A percentile compares a stretch with the other conserved stretches of the same genome.
phyloP scores from a whole-genome alignment of 208 protist species.

The Crithidia expoeki region DNA sequence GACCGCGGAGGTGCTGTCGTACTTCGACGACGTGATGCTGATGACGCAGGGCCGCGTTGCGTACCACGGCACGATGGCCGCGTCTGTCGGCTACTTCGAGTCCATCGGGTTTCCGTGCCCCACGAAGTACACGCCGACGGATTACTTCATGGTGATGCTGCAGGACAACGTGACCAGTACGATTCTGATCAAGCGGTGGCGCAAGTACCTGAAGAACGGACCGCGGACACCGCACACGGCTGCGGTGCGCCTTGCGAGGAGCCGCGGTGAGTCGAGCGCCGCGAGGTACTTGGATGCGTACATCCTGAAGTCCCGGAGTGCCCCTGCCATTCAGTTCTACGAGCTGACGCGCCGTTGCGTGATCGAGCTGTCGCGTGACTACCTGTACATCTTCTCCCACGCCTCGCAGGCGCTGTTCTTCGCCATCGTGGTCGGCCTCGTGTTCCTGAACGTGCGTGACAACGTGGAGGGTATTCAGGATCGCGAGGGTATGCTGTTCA shows the following conservation, averaged over 20 bases:
- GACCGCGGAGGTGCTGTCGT: conserved; percentile 76
- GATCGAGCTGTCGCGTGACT: conserved; percentile 50
- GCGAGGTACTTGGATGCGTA: conserved; percentile 54
- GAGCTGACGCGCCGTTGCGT: conserved; percentile 51
- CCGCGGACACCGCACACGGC: conserved; percentile 58
- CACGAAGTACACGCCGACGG: conserved; percentile 75
- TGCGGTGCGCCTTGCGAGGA: conserved; percentile 43
- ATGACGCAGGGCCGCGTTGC: conserved; percentile 76
- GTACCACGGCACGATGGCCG: conserved; percentile 83
- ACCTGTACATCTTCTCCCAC: conserved; percentile 49
- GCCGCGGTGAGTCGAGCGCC: conserved; percentile 43
- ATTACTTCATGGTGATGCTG: conserved; percentile 89
- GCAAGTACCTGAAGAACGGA: conserved; percentile 54
- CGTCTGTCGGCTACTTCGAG: conserved; percentile 79
- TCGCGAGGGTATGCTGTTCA: conserved; percentile 71
- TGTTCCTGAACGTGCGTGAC: conserved; percentile 57
- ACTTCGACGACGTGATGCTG: conserved; percentile 94
- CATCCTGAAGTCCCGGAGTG: conserved; percentile 51
- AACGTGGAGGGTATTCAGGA: conserved; percentile 58
- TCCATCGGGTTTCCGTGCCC: conserved; percentile 78
- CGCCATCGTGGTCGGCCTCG: conserved; percentile 64
- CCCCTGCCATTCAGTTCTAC: conserved; percentile 50
- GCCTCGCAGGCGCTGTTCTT: conserved; percentile 69
- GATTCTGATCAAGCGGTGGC: conserved; percentile 75
- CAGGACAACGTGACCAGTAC: conserved; percentile 60